Conservation (phyloP, 164 flowering plant genomes). For the Berberis vulgaris region DNA sequence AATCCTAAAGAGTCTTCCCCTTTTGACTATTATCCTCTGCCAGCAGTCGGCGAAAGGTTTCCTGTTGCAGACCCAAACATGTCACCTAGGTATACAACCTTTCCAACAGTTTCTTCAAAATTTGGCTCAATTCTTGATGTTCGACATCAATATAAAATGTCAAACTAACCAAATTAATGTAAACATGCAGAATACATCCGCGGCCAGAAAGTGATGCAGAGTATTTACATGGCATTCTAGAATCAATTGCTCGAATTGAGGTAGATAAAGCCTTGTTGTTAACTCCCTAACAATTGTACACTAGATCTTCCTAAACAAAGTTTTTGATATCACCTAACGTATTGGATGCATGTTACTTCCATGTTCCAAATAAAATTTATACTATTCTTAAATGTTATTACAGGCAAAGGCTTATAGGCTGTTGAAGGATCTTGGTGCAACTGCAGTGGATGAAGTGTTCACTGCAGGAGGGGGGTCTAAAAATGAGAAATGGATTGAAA, state of each 20-base stretch:
- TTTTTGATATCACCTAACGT: not conserved
- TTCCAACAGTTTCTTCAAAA: not conserved
- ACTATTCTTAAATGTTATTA: slow-evolving; percentile 1
- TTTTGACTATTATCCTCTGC: slow-evolving; percentile 81
- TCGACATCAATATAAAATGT: too few species aligned
- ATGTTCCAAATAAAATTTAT: too few species aligned
- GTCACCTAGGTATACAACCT: slow-evolving; percentile 58
- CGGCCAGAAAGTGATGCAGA: slow-evolving; percentile 77
- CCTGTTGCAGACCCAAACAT: slow-evolving; percentile 81
- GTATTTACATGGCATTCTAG: slow-evolving; percentile 86
- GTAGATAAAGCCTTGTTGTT: slow-evolving; percentile 18
- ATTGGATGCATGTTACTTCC: not conserved
- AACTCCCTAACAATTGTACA: too few species aligned
- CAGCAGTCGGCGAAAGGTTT: slow-evolving; percentile 74
- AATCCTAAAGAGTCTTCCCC: slow-evolving; percentile 62
- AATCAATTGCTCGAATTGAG: slow-evolving; percentile 96
- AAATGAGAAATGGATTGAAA: slow-evolving; percentile 71
- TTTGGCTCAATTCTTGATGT: not conserved
- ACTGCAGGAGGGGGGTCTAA: slow-evolving; percentile 94
- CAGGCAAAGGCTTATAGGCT: slow-evolving; percentile 77
- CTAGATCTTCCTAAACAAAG: not conserved
- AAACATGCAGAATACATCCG: slow-evolving; percentile 57
- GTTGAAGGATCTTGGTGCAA: slow-evolving; percentile 74
- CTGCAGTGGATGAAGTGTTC: slow-evolving; percentile 67
- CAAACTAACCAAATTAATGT: too few species aligned